phyloP scores from a whole-genome alignment of 2,329 filamentous ascomycete species.

The Ceratocystiopsis minuta region DNA sequence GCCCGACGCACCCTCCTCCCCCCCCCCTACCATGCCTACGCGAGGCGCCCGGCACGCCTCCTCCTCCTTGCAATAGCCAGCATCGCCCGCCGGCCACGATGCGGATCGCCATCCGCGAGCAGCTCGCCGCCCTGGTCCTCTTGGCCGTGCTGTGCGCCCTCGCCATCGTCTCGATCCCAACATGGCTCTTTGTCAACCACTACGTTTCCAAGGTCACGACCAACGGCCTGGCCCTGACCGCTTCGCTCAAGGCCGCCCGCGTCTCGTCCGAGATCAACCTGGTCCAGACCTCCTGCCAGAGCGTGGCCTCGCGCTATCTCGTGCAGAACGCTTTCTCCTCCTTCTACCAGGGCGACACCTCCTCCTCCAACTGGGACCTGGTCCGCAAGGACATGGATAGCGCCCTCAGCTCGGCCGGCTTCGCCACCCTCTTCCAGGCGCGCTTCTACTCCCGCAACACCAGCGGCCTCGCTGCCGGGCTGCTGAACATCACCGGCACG shows the following conservation, averaged over 20 bases:
- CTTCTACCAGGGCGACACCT: conserved; percentile 38
- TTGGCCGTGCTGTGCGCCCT: conserved; percentile 57
- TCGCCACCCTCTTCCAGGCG: conserved; percentile 47
- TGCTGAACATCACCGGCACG: conserved; percentile 46
- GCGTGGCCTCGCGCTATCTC: conserved; percentile 49
- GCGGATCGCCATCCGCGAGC: conserved; percentile 75
- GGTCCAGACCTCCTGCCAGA: conserved; percentile 55
- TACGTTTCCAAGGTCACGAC: conserved; percentile 35
- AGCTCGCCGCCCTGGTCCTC: conserved; percentile 66
- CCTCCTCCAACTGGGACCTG: conserved; percentile 38
- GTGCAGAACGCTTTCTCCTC: conserved; percentile 33
- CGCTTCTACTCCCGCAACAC: conserved; percentile 53
- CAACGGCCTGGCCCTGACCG: conserved; percentile 54
- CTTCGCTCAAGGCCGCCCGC: conserved; percentile 71
- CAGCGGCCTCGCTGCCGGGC: conserved; percentile 33
- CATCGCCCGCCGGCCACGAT: conserved; percentile 28
- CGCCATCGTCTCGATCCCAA: conserved; percentile 63
- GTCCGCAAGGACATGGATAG: conserved; percentile 50
- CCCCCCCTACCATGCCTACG: not conserved
- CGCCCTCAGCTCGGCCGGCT: conserved; percentile 44
- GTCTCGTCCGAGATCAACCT: conserved; percentile 63
- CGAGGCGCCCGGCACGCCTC: conserved; percentile 1
- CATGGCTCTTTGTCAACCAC: conserved; percentile 40
- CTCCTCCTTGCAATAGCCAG: too few relatives aligned
- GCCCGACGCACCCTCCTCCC: not conserved